phyloP scores from a whole-genome alignment of 805 yeast species.

The Pichia cabralensis region DNA sequence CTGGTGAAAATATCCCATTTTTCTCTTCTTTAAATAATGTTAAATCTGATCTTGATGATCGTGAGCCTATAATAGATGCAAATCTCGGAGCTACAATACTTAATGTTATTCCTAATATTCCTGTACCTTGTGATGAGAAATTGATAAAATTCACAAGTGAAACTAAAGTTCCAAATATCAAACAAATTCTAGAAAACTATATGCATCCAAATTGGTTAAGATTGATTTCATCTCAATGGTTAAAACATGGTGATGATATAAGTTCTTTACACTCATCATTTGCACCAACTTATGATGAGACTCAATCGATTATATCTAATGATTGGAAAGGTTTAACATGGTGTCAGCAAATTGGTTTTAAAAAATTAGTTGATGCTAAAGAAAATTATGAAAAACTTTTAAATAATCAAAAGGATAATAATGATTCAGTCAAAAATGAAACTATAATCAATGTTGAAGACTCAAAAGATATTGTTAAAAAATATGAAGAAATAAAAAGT shows the following conservation, averaged over 20 bases:
- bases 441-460: no score
- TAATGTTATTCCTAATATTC: constrained; percentile 51
- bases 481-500: no score
- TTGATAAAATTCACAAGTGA: constrained; percentile 33
- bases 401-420: no score
- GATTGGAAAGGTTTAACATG: constrained; percentile 41
- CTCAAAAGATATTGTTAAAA: no score
- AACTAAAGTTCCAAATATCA: constrained; percentile 10
- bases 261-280: constrained; percentile 37
- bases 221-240: constrained; percentile 58
- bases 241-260: constrained; percentile 31
- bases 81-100: constrained; percentile 45
- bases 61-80: constrained; percentile 58
- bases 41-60: constrained; percentile 66
- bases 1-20: constrained; percentile 61
- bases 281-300: constrained; percentile 60
- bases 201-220: constrained; percentile 57
- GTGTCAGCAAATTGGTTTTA: constrained; percentile 44
- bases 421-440: no score
- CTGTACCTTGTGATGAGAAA: constrained; percentile 27
- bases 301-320: constrained; percentile 41
- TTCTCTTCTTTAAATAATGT: constrained; percentile 59
- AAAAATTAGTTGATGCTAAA: constrained; percentile 21
- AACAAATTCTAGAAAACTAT: constrained; percentile 35
- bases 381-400: constrained; percentile 7